Evolutionary conservation across 2,329 filamentous ascomycete genomes (phyloP).

Genomic region (Raffaelea arxii): DNA sequence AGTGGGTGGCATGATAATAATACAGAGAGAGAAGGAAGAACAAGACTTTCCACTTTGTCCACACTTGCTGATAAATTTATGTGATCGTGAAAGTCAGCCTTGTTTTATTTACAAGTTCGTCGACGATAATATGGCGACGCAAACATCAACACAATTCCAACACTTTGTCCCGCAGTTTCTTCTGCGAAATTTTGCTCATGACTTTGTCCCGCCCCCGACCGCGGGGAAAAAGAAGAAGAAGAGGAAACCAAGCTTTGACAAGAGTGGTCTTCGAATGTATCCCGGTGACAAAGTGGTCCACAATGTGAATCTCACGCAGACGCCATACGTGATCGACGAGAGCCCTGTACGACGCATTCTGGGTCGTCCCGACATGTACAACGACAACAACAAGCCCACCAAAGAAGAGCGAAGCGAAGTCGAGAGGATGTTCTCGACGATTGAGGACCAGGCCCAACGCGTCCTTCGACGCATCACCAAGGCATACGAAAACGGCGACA

Average conservation of each 20-base stretch:
- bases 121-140: background rate
- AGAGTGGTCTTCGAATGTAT: background rate
- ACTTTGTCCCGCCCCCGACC: background rate
- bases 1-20: too few relatives aligned
- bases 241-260: background rate
- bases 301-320: background rate
- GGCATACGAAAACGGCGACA: slow-evolving; percentile 5
- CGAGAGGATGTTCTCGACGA: slow-evolving; percentile 6
- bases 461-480: slow-evolving; percentile 14
- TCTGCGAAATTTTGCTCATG: background rate
- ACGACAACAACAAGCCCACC: slow-evolving; percentile 10
- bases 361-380: slow-evolving; percentile 14
- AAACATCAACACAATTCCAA: background rate
- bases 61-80: too few relatives aligned
- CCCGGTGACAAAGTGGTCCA: background rate
- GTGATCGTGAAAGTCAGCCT: too few relatives aligned
- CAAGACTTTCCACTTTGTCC: too few relatives aligned
- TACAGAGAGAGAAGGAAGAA: too few relatives aligned
- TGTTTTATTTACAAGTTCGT: background rate
- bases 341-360: slow-evolving; percentile 13
- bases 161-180: background rate
- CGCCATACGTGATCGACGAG: slow-evolving; percentile 4
- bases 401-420: slow-evolving; percentile 8
- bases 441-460: slow-evolving; percentile 9
- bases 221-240: background rate